Percentiles rank a stretch among this genome's conserved stretches.
Evolutionary conservation across 148 eudicot species (phyloP).

Genomic region (Rheum nobile): DNA sequence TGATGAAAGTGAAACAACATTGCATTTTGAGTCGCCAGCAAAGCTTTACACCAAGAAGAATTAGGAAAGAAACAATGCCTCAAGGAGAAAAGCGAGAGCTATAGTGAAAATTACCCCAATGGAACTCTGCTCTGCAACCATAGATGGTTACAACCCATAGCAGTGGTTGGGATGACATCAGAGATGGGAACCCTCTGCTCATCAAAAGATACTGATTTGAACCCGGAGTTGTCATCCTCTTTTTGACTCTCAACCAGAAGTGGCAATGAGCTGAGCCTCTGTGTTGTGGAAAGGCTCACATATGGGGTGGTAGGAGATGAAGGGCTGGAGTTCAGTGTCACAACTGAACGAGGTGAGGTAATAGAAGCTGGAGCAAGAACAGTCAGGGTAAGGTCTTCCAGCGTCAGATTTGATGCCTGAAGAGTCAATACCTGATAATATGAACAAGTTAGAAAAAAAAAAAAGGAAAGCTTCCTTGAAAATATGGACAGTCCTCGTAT

Average conservation of each 20-base stretch:
- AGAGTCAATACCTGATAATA: constrained; percentile 76
- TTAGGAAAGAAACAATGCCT: constrained; percentile 1
- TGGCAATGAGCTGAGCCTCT: constrained; percentile 27
- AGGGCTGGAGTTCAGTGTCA: constrained; percentile 62
- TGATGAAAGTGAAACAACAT: constrained; percentile 23
- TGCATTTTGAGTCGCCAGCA: neutral
- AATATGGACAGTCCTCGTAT: neutral
- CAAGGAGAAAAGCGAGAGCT: constrained; percentile 3
- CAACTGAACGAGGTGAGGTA: constrained; percentile 66
- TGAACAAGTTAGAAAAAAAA: constrained; percentile 16
- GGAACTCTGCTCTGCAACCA: constrained; percentile 98
- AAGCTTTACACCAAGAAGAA: neutral
- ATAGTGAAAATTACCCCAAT: constrained; percentile 45
- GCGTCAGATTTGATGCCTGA: constrained; percentile 91
- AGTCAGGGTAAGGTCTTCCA: constrained; percentile 74
- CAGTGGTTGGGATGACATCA: constrained; percentile 58
- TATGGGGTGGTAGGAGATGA: constrained; percentile 50
- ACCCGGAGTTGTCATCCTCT: constrained; percentile 21
- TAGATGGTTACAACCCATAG: constrained; percentile 74
- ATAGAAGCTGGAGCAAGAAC: constrained; percentile 91
- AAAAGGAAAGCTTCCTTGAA: neutral
- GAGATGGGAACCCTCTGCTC: constrained; percentile 40
- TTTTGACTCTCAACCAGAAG: constrained; percentile 20
- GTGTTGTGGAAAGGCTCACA: constrained; percentile 26
- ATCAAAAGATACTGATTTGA: constrained; percentile 25